Evolutionary conservation across 108 stramenopile genomes (phyloP).

Genomic region (Nitzschia sp.): DNA sequence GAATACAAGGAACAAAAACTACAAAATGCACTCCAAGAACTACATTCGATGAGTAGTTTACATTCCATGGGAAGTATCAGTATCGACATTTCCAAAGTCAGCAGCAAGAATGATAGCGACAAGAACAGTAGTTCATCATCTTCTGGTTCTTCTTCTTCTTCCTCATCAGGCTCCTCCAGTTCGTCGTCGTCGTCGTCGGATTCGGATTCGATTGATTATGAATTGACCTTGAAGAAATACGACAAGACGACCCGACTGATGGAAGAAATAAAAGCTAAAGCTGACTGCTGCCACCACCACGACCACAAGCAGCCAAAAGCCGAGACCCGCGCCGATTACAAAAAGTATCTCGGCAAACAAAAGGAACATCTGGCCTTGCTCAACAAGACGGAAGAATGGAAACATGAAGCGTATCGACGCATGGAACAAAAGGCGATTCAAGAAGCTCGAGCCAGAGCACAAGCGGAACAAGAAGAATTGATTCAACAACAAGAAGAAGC

Average conservation of each 20-base stretch:
- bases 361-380: constrained; percentile 8
- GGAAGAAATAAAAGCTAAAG: neutral
- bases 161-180: neutral
- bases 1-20: constrained; percentile 25
- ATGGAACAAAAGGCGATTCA: neutral
- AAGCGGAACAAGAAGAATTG: constrained; percentile 13
- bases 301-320: constrained; percentile 5
- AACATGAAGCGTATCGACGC: constrained; percentile 6
- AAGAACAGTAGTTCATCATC: neutral
- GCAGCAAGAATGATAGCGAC: neutral
- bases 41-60: constrained; percentile 9
- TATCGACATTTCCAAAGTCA: too few species aligned
- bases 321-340: neutral
- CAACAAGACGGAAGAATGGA: constrained; percentile 7
- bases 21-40: constrained; percentile 10
- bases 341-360: constrained; percentile 4
- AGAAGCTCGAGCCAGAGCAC: neutral
- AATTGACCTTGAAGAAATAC: constrained; percentile 8
- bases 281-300: too few species aligned
- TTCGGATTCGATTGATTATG: constrained; percentile 2
- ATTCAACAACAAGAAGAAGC: constrained; percentile 5
- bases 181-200: neutral
- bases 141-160: neutral
- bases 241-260: neutral
- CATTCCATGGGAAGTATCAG: constrained; percentile 8